Conservation (phyloP, 176 grass and related monocot species). For the Thalia dealbata region DNA sequence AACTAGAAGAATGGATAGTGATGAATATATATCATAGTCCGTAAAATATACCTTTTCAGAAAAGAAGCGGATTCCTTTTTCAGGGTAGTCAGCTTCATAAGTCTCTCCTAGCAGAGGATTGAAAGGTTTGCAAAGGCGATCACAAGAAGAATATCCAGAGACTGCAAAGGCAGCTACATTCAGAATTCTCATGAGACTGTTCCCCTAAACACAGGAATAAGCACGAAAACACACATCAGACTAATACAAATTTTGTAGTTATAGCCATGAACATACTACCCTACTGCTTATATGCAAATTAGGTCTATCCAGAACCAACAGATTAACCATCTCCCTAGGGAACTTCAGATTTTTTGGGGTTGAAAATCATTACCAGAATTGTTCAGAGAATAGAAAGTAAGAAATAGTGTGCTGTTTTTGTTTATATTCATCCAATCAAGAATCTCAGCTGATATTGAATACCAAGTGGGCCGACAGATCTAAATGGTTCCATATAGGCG, state of each 20-base stretch:
- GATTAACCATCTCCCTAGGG: no score
- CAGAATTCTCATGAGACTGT: constrained; percentile 48
- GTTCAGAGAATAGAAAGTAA: no score
- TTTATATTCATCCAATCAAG: no score
- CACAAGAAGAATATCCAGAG: constrained; percentile 48
- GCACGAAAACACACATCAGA: not conserved
- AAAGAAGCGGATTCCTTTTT: constrained; percentile 44
- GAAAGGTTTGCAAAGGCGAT: constrained; percentile 49
- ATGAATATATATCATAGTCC: not conserved
- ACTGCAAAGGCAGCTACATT: constrained; percentile 50
- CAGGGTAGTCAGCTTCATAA: constrained; percentile 48
- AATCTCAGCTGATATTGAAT: no score
- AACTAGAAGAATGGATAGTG: not conserved
- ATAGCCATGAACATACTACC: not conserved
- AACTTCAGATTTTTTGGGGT: no score
- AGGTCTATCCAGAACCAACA: not conserved
- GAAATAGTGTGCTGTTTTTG: no score
- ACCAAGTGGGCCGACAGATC: no score
- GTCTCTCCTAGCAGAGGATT: constrained; percentile 53
- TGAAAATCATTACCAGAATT: no score
- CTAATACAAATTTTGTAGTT: not conserved
- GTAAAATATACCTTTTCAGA: constrained; percentile 37
- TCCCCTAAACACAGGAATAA: constrained; percentile 32
- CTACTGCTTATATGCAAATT: not conserved
- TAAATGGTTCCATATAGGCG: no score